Percentiles rank a stretch among this genome's conserved stretches.
These are phyloP conservation scores for Lactuca sativa DNA, from an alignment of 129 eudicot genomes.

Conservation along the genomic window DNA sequence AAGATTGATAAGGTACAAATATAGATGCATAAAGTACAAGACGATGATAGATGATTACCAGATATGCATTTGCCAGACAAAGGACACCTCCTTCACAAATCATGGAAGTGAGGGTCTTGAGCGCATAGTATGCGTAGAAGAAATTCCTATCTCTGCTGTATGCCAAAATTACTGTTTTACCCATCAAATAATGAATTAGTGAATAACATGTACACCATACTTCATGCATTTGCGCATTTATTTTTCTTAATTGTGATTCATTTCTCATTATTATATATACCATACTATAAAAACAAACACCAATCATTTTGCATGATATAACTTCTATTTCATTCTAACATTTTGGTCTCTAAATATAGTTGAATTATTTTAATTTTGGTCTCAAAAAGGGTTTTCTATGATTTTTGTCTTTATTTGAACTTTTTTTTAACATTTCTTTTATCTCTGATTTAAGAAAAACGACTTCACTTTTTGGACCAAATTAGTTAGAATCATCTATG, in stretches of 20 bases:
- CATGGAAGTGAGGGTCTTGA: conserved; percentile 70
- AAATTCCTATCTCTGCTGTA: conserved; percentile 55
- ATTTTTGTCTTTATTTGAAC: neutral
- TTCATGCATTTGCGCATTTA: neutral
- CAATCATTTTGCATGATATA: neutral
- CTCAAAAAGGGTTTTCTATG: neutral
- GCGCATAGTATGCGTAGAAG: conserved; percentile 68
- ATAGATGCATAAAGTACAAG: conserved; percentile 6
- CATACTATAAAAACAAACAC: neutral
- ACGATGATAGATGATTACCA: conserved; percentile 40
- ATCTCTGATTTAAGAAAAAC: too few species aligned
- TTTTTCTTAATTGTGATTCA: neutral
- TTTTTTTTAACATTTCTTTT: too few species aligned
- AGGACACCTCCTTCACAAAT: conserved; percentile 79
- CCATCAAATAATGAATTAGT: conserved; percentile 24
- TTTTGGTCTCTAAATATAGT: neutral
- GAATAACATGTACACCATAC: neutral
- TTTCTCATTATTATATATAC: neutral
- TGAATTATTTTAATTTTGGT: neutral
- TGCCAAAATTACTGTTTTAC: conserved; percentile 63
- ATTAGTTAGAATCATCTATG: neutral
- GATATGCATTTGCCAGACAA: conserved; percentile 85
- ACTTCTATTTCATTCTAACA: too few species aligned
- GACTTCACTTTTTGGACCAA: neutral
- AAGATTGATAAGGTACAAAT: too few species aligned